Evolutionary conservation across 2,329 filamentous ascomycete species (phyloP).

Genomic region (Ophiosphaerella herpotricha): DNA sequence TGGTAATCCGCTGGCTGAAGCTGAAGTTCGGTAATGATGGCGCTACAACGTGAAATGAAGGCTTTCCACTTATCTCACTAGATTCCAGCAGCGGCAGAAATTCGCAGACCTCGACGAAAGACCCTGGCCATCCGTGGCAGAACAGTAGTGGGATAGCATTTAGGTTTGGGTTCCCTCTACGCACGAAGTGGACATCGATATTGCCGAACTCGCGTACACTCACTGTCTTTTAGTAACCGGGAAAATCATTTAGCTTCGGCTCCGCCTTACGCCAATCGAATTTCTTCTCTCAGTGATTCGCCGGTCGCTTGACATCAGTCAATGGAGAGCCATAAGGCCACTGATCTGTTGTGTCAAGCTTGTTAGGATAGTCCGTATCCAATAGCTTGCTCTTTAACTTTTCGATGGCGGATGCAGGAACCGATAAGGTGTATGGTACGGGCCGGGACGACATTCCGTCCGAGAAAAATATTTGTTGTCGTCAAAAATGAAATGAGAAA

Average conservation of each 20-base stretch:
- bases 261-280: conserved; percentile 68
- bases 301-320: conserved; percentile 63
- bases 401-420: conserved; percentile 53
- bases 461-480: background rate
- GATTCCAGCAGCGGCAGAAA: conserved; percentile 56
- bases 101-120: conserved; percentile 69
- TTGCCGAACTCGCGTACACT: conserved; percentile 62
- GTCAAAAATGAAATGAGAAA: background rate
- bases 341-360: conserved; percentile 49
- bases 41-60: conserved; percentile 59
- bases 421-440: conserved; percentile 32
- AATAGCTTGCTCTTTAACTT: conserved; percentile 62
- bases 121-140: conserved; percentile 73
- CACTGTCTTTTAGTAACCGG: conserved; percentile 62
- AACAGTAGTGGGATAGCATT: conserved; percentile 69
- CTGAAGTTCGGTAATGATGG: conserved; percentile 62
- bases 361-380: conserved; percentile 60
- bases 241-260: conserved; percentile 61
- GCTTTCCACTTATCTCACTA: conserved; percentile 40
- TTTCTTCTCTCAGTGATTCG: conserved; percentile 59
- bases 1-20: conserved; percentile 56
- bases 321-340: conserved; percentile 67
- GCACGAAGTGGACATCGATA: conserved; percentile 67
- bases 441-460: conserved; percentile 14
- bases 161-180: conserved; percentile 57